Evolutionary conservation across 352 stramenopile species (phyloP), one percentile per base, ranked within the genome.

Genomic region (Bremia lactucae): DNA sequence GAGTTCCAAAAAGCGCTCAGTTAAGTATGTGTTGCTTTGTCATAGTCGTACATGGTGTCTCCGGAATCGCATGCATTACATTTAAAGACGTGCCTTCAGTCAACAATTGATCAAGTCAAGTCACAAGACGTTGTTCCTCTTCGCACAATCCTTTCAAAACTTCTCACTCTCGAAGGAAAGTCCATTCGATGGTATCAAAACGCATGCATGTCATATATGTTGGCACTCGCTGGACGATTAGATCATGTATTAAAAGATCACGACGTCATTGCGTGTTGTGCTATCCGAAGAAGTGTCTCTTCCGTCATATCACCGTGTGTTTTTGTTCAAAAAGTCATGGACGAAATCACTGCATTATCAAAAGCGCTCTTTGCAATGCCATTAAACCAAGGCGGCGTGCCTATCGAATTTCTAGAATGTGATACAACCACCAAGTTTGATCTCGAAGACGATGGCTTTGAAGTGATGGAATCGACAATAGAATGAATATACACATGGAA

Each of bases 361-460:
- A 68, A 62, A 22, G 64, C 66, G 39, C 52, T 91, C 1, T 91
- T 83, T 35, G 60, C 59, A 23, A 83, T 87, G 70, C 70, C 75
- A 1, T 65, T 63, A 3, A 87, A 84, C 62, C 64, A 85, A 25
- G 79, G 79, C 13, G 79, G 79, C 26, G 72, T 87, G 26, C 76
- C 79, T 11, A 34, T 70, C 4, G 68, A 44, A 43, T 89, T 91
- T 42, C 58, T 88, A 11, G 53, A 80, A 31, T 77, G 72, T 28
- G 71, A 87, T 43, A 69, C 85, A 31, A 62, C 68, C 29, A 80
- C 71, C 38, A 65, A 85, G 26, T 89, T 87, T 52, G 71, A 63
- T 63, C 58, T 91, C 14, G 79, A 88, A 25, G 70, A 87, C 31
- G 76, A 89, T 39, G 76, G 76, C 21, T 91, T 91, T 44, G 78